These are phyloP conservation scores for Suaeda aralocaspica DNA, from an alignment of 148 eudicot species.

Conservation along the genomic window DNA sequence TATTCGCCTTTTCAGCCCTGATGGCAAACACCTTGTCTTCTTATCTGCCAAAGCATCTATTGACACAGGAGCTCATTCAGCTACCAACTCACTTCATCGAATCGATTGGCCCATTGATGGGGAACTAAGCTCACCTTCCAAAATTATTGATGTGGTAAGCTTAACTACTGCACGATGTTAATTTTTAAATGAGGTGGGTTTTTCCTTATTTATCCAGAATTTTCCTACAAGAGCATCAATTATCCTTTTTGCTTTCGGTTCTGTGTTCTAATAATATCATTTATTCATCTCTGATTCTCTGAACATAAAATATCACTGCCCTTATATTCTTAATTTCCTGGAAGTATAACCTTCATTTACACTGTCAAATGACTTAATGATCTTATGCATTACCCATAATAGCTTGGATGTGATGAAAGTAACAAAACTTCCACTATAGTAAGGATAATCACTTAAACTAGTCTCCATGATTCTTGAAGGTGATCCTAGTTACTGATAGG, in stretches of 20 bases:
- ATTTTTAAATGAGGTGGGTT: background rate
- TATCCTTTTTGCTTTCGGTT: no score
- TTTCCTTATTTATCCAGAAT: background rate
- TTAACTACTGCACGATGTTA: background rate
- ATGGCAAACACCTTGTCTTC: slow-evolving; percentile 71
- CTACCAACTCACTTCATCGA: slow-evolving; percentile 79
- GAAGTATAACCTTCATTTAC: no score
- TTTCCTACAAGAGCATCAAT: background rate
- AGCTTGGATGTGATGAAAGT: background rate
- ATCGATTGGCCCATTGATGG: slow-evolving; percentile 72
- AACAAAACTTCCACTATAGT: background rate
- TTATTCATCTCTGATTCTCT: no score
- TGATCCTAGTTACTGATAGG: background rate
- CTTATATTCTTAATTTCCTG: background rate
- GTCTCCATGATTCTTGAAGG: background rate
- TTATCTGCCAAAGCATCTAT: slow-evolving; percentile 72
- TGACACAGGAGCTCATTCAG: slow-evolving; percentile 76
- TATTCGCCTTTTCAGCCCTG: slow-evolving; percentile 55
- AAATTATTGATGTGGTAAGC: slow-evolving; percentile 49
- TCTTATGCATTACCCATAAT: no score
- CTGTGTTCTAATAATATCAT: no score
- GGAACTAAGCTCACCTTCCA: slow-evolving; percentile 32
- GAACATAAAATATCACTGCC: background rate
- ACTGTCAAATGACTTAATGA: no score
- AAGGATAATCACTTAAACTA: background rate